Evolutionary conservation across 306 rosid genomes (phyloP).

Genomic region (Clitoria ternatea): DNA sequence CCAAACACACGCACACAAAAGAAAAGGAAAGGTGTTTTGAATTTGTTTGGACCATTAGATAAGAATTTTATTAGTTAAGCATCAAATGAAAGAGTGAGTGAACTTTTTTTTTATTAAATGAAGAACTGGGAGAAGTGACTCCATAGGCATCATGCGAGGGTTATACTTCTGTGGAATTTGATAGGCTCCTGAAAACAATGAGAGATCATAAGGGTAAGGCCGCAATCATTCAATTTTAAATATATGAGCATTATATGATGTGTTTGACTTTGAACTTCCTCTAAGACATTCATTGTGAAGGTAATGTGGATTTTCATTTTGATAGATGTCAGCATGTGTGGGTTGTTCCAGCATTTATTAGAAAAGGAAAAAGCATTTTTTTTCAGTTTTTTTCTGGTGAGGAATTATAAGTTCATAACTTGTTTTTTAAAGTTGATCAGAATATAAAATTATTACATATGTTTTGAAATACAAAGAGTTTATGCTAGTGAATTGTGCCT

Average conservation of each 20-base stretch:
- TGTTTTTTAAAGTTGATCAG: not conserved
- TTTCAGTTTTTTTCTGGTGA: not conserved
- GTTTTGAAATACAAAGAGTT: not conserved
- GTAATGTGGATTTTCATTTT: not conserved
- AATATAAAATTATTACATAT: constrained; percentile 8
- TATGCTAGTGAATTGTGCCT: constrained; percentile 1
- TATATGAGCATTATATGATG: not conserved
- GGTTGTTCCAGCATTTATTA: constrained; percentile 7
- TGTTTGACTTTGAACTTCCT: not conserved
- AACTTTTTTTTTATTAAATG: not conserved
- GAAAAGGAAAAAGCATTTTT: not conserved
- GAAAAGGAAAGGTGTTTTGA: not conserved
- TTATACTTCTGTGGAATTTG: not conserved
- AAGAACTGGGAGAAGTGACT: not conserved
- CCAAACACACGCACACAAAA: not conserved
- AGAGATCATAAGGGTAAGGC: not conserved
- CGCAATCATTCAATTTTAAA: not conserved
- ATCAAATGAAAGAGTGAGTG: not conserved
- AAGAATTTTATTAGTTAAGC: not conserved
- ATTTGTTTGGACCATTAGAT: not conserved
- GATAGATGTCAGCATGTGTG: not conserved
- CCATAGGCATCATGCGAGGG: not conserved
- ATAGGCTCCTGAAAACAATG: not conserved
- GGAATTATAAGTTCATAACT: not conserved
- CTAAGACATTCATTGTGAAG: not conserved